These are phyloP conservation scores for Fusarium euwallaceae DNA, from an alignment of 2,329 filamentous ascomycete genomes.

Conservation along the genomic window DNA sequence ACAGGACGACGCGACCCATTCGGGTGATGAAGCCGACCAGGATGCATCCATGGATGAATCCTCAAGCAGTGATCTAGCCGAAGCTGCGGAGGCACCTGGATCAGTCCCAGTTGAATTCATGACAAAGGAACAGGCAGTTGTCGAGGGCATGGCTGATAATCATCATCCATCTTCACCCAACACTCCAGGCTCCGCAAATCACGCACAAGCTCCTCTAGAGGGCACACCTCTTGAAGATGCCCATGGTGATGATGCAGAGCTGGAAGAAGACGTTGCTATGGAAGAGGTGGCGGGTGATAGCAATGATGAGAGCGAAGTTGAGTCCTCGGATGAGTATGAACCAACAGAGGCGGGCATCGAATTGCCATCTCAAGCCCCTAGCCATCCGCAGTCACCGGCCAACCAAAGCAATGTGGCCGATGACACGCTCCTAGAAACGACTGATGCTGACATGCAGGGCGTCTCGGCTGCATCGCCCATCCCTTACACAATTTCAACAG, in stretches of 20 bases:
- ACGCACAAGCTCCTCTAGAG: background rate
- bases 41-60: slow-evolving; percentile 25
- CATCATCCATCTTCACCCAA: background rate
- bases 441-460: slow-evolving; percentile 45
- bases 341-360: slow-evolving; percentile 60
- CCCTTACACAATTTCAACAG: slow-evolving; percentile 50
- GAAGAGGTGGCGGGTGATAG: slow-evolving; percentile 39
- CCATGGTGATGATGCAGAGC: slow-evolving; percentile 12
- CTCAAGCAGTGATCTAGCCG: background rate
- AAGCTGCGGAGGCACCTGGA: background rate
- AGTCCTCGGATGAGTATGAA: slow-evolving; percentile 66
- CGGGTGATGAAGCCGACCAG: slow-evolving; percentile 9
- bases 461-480: slow-evolving; percentile 39
- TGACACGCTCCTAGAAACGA: slow-evolving; percentile 42
- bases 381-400: slow-evolving; percentile 6
- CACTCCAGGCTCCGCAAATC: background rate
- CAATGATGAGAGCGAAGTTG: slow-evolving; percentile 44
- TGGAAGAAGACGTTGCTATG: slow-evolving; percentile 42
- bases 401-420: slow-evolving; percentile 34
- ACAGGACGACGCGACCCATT: background rate
- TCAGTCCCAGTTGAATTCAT: background rate
- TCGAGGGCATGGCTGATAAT: background rate
- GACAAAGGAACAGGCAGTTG: background rate
- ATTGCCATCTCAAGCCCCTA: slow-evolving; percentile 24
- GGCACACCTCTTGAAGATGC: background rate